Evolutionary conservation across 23 red algal genomes (phyloP).

Genomic region (Agarophyton chilense): DNA sequence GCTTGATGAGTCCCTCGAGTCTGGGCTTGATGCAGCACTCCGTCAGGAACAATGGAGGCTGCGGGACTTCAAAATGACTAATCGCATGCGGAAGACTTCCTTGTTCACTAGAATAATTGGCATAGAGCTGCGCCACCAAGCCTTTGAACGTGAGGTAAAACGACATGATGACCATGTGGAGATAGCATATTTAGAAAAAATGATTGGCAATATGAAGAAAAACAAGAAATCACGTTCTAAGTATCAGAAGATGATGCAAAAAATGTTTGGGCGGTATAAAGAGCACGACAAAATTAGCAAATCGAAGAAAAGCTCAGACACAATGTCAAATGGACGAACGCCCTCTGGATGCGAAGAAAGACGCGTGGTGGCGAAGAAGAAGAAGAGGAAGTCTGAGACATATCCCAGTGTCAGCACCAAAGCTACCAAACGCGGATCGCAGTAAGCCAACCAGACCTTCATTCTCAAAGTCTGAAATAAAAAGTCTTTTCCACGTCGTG

Average conservation of each 20-base stretch:
- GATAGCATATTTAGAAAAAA: slow-evolving; percentile 85
- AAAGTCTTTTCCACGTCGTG: neutral
- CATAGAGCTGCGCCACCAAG: slow-evolving; percentile 49
- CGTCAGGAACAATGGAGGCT: slow-evolving; percentile 89
- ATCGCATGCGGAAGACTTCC: slow-evolving; percentile 57
- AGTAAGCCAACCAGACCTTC: neutral
- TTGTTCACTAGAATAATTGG: slow-evolving; percentile 60
- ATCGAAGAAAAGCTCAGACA: slow-evolving; percentile 30
- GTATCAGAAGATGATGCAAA: slow-evolving; percentile 72
- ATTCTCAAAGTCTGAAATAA: neutral
- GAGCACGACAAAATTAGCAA: slow-evolving; percentile 53
- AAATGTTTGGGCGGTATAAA: slow-evolving; percentile 64
- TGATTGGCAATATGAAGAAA: slow-evolving; percentile 89
- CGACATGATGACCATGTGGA: slow-evolving; percentile 72
- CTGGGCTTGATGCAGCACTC: slow-evolving; percentile 64
- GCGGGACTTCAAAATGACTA: slow-evolving; percentile 73
- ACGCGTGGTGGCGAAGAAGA: slow-evolving; percentile 36
- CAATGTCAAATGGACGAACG: slow-evolving; percentile 21
- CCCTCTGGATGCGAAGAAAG: slow-evolving; percentile 30
- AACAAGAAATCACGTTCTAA: slow-evolving; percentile 83
- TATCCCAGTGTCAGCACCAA: slow-evolving; percentile 17
- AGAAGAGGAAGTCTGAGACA: slow-evolving; percentile 47
- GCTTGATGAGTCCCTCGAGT: slow-evolving; percentile 61
- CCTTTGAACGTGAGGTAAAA: slow-evolving; percentile 75
- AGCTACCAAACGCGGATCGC: slow-evolving; percentile 17